Percentiles rank a stretch among this genome's conserved stretches.
Evolutionary conservation across 192 early-diverging fungal genomes (phyloP).

Genomic region (Coemansia furcata): DNA sequence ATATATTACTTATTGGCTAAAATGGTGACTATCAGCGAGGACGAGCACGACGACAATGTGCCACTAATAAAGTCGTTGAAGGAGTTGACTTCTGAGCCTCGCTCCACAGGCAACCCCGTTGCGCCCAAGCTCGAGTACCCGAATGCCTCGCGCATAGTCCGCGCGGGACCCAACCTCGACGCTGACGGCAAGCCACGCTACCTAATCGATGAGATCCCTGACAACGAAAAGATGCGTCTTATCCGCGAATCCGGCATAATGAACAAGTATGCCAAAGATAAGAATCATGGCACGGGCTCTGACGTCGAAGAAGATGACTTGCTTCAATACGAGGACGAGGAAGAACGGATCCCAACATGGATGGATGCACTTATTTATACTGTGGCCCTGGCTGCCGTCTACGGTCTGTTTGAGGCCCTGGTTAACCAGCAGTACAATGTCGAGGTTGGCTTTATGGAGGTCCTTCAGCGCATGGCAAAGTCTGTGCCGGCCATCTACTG

Average conservation of each 20-base stretch:
- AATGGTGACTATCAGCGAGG: constrained; percentile 37
- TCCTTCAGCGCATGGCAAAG: constrained; percentile 32
- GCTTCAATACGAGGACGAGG: constrained; percentile 3
- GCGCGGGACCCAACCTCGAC: constrained; percentile 34
- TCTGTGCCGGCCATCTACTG: constrained; percentile 50
- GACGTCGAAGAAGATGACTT: constrained; percentile 26
- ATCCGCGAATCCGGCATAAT: constrained; percentile 50
- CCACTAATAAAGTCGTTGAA: constrained; percentile 29
- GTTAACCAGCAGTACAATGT: constrained; percentile 52
- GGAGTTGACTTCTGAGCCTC: constrained; percentile 9
- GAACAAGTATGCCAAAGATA: constrained; percentile 30
- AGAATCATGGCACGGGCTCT: constrained; percentile 17
- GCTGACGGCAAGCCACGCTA: constrained; percentile 47
- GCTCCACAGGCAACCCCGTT: background rate
- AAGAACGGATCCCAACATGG: constrained; percentile 24
- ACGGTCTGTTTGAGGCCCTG: constrained; percentile 46
- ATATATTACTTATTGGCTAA: background rate
- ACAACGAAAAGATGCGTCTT: constrained; percentile 50
- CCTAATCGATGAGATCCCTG: constrained; percentile 52
- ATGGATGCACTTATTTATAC: constrained; percentile 46
- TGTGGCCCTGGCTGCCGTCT: constrained; percentile 29
- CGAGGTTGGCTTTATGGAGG: constrained; percentile 29
- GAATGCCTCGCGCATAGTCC: constrained; percentile 34
- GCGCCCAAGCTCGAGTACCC: constrained; percentile 37
- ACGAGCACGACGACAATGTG: constrained; percentile 30